A percentile compares a stretch with the other conserved stretches of the same genome.
These are phyloP conservation scores for Luvunga scandens DNA, from an alignment of 345 rosid genomes.

Conservation along the genomic window DNA sequence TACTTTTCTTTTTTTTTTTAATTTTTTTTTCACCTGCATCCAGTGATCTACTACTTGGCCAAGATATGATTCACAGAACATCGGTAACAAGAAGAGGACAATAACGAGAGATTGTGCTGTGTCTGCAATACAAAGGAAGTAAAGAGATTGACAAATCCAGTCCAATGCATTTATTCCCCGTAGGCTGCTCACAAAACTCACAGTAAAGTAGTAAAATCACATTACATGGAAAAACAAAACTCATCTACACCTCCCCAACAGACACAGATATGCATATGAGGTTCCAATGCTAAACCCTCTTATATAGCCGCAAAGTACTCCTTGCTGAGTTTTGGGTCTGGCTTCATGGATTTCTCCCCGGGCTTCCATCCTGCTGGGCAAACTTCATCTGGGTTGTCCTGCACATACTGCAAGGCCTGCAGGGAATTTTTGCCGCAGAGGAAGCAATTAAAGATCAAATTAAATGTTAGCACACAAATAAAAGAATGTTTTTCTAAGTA, in stretches of 20 bases:
- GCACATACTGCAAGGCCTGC: constrained; percentile 95
- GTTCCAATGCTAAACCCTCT: constrained; percentile 2
- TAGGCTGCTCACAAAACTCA: constrained; percentile 7
- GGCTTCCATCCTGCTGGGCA: constrained; percentile 99
- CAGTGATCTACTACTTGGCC: neutral
- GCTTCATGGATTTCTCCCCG: constrained; percentile 96
- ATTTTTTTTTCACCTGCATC: too few species aligned
- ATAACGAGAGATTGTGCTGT: neutral
- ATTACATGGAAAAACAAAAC: constrained; percentile 12
- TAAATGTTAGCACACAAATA: neutral
- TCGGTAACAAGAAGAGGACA: neutral
- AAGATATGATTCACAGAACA: neutral
- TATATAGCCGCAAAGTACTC: constrained; percentile 76
- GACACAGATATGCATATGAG: constrained; percentile 2
- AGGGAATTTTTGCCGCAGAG: neutral
- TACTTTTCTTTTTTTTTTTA: too few species aligned
- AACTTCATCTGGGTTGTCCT: constrained; percentile 96
- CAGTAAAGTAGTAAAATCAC: neutral
- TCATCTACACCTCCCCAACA: constrained; percentile 4
- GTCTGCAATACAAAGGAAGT: neutral
- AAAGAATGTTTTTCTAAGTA: neutral
- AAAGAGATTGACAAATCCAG: neutral
- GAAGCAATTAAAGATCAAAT: neutral
- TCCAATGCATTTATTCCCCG: constrained; percentile 15
- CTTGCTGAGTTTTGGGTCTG: constrained; percentile 93